Conservation (phyloP, 306 rosid genomes). For the Vigna hirtella region DNA sequence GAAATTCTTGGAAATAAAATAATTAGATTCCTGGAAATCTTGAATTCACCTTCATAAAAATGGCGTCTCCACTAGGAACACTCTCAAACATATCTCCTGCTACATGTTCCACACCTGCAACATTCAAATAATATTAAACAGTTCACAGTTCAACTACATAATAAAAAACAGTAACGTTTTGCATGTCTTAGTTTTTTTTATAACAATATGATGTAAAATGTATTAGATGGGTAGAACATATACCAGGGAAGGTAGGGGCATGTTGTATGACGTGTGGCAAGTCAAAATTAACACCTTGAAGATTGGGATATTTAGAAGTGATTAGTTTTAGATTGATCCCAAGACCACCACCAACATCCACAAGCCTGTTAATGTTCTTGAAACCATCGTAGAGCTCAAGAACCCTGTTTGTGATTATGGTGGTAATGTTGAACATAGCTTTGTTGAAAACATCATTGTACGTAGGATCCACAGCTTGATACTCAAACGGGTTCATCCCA, state of each 20-base stretch:
- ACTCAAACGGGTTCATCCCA: slow-evolving; percentile 56
- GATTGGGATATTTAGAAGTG: slow-evolving; percentile 57
- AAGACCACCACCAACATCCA: slow-evolving; percentile 74
- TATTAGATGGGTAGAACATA: slow-evolving; percentile 1
- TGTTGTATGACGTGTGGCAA: slow-evolving; percentile 59
- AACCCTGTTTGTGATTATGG: slow-evolving; percentile 42
- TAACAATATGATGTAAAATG: background rate
- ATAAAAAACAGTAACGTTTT: background rate
- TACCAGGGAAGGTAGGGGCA: slow-evolving; percentile 59
- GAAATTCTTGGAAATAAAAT: background rate
- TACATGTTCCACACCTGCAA: slow-evolving; percentile 51
- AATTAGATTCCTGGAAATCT: background rate
- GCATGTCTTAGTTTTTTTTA: background rate
- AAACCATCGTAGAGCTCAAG: slow-evolving; percentile 59
- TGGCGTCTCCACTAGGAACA: slow-evolving; percentile 54
- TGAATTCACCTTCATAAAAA: slow-evolving; percentile 54
- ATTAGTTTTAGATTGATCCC: slow-evolving; percentile 59
- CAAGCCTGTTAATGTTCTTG: slow-evolving; percentile 45
- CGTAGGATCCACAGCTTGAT: slow-evolving; percentile 41
- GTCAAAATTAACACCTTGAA: slow-evolving; percentile 53
- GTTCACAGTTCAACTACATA: background rate
- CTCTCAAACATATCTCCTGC: slow-evolving; percentile 58
- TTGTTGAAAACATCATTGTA: slow-evolving; percentile 60
- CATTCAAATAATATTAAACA: background rate
- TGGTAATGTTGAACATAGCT: slow-evolving; percentile 49